Evolutionary conservation across 257 asterid species (phyloP).

Genomic region (Solanum verrucosum): DNA sequence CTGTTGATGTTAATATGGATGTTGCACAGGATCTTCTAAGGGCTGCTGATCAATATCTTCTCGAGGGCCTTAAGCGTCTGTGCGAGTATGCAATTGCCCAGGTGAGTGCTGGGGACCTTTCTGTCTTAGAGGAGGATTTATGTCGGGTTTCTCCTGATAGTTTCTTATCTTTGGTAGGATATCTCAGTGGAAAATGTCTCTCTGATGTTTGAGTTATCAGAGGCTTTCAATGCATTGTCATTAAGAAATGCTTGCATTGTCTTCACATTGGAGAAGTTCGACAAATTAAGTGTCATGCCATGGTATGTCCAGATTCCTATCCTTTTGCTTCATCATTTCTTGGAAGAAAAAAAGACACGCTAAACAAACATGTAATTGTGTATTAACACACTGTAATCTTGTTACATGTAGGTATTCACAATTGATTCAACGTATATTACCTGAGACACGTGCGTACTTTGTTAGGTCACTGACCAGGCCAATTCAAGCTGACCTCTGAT

Average conservation of each 20-base stretch:
- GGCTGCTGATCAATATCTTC: constrained; percentile 70
- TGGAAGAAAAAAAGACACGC: neutral
- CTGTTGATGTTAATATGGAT: constrained; percentile 54
- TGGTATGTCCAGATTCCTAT: constrained; percentile 33
- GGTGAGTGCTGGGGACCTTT: constrained; percentile 24
- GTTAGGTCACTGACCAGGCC: constrained; percentile 54
- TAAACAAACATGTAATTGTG: neutral
- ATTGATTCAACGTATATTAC: constrained; percentile 63
- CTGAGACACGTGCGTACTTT: constrained; percentile 74
- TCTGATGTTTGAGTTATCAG: constrained; percentile 83
- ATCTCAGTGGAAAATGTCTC: constrained; percentile 77
- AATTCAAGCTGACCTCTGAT: constrained; percentile 39
- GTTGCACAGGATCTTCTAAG: constrained; percentile 63
- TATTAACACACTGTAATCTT: neutral
- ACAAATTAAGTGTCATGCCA: constrained; percentile 51
- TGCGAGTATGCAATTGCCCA: constrained; percentile 68
- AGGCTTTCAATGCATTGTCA: constrained; percentile 76
- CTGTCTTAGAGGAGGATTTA: constrained; percentile 3
- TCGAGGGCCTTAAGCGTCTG: constrained; percentile 72
- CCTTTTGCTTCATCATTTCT: neutral
- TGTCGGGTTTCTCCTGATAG: constrained; percentile 7
- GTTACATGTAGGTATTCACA: constrained; percentile 53
- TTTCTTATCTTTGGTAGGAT: constrained; percentile 40
- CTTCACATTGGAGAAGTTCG: constrained; percentile 70
- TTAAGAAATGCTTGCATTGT: constrained; percentile 72